phyloP scores from a whole-genome alignment of 192 early-diverging fungal genomes.

The Backusella mclennaniae region DNA sequence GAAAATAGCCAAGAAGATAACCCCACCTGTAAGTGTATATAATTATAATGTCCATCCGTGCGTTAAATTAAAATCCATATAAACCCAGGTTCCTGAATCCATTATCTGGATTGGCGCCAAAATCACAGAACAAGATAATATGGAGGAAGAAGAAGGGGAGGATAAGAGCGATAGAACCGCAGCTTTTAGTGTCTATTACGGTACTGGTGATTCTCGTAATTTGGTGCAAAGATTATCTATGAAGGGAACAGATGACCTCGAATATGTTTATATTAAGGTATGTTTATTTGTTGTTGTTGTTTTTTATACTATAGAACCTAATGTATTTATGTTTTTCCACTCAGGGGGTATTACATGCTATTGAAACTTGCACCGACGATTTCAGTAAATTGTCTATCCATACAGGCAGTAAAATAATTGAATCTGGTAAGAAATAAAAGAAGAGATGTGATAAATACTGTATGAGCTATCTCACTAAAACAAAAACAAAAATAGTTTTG shows the following conservation, averaged over 20 bases:
- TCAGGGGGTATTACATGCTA: conserved; percentile 2
- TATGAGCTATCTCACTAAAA: neutral
- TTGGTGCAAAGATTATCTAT: neutral
- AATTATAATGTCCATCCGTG: neutral
- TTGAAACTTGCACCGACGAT: neutral
- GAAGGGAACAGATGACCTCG: neutral
- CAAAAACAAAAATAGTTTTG: neutral
- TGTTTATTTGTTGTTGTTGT: neutral
- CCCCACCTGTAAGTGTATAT: neutral
- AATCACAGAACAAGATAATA: neutral
- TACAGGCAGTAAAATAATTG: neutral
- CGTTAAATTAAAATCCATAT: neutral
- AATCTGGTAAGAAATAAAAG: neutral
- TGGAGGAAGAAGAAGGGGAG: neutral
- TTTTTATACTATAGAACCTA: neutral
- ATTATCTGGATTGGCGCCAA: conserved; percentile 2
- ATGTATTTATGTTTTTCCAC: neutral
- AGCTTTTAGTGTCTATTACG: conserved; percentile 13
- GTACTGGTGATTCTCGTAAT: conserved; percentile 9
- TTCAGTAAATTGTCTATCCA: neutral
- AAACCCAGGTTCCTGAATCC: neutral
- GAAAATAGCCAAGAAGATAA: neutral
- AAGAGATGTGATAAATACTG: neutral
- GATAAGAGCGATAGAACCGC: neutral
- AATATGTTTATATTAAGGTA: conserved; percentile 12